Evolutionary conservation across 2,329 filamentous ascomycete genomes (phyloP).

Genomic region (Boeremia lycopersici): DNA sequence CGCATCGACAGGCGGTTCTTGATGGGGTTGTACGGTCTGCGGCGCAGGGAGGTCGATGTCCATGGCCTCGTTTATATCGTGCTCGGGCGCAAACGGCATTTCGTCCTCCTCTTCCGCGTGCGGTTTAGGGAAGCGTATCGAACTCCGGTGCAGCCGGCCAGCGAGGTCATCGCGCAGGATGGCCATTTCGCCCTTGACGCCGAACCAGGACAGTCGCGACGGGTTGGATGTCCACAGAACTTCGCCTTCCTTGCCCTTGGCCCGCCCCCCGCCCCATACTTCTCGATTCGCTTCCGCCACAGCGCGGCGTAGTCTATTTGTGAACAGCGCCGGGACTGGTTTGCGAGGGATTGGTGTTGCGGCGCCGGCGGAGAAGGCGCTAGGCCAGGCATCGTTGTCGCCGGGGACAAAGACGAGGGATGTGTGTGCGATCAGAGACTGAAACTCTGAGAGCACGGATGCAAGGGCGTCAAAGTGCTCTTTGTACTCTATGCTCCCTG

Average conservation of each 20-base stretch:
- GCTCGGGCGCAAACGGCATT: slow-evolving; percentile 41
- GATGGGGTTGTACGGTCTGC: slow-evolving; percentile 20
- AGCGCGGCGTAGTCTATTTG: slow-evolving; percentile 78
- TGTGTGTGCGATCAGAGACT: slow-evolving; percentile 74
- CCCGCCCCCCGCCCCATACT: slow-evolving; percentile 52
- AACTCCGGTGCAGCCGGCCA: slow-evolving; percentile 75
- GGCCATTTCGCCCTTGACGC: slow-evolving; percentile 84
- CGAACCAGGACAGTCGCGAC: slow-evolving; percentile 80
- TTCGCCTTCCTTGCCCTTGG: slow-evolving; percentile 65
- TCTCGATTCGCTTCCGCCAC: slow-evolving; percentile 82
- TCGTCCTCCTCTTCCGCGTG: slow-evolving; percentile 3
- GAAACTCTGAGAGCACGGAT: slow-evolving; percentile 80
- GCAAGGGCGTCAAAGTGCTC: slow-evolving; percentile 92
- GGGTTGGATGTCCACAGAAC: slow-evolving; percentile 91
- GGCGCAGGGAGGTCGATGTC: slow-evolving; percentile 50
- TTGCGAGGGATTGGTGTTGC: slow-evolving; percentile 72
- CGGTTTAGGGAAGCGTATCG: slow-evolving; percentile 69
- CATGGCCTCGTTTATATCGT: slow-evolving; percentile 51
- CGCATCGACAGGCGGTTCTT: slow-evolving; percentile 27
- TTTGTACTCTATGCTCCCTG: slow-evolving; percentile 93
- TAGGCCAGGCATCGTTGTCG: slow-evolving; percentile 97
- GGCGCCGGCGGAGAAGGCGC: slow-evolving; percentile 78
- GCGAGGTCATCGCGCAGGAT: slow-evolving; percentile 88
- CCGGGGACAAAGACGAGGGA: slow-evolving; percentile 94
- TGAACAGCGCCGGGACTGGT: slow-evolving; percentile 85